phyloP scores from a whole-genome alignment of 2,329 filamentous ascomycete species.

The Cytospora mali region DNA sequence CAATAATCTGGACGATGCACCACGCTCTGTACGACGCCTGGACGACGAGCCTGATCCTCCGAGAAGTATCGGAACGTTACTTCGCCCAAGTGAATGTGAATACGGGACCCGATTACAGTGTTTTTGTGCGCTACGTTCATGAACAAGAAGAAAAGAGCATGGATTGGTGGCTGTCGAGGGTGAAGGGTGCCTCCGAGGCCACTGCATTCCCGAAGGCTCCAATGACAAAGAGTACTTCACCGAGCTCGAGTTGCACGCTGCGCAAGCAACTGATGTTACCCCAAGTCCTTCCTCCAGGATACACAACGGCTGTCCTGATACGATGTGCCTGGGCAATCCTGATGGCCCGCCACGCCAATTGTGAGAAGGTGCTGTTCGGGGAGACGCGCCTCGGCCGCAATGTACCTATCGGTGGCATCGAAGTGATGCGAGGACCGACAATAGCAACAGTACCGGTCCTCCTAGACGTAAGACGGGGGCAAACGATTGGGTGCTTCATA shows the following conservation, averaged over 20 bases:
- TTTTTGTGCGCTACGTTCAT: slow-evolving; percentile 46
- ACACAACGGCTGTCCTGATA: slow-evolving; percentile 44
- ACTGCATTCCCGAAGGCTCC: neutral
- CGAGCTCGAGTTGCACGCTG: neutral
- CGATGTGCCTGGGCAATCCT: slow-evolving; percentile 28
- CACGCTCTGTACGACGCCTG: slow-evolving; percentile 61
- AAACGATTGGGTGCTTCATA: slow-evolving; percentile 26
- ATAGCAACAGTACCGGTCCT: slow-evolving; percentile 63
- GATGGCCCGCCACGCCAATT: neutral
- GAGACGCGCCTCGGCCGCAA: slow-evolving; percentile 6
- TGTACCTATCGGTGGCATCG: slow-evolving; percentile 10
- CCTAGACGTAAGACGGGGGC: slow-evolving; percentile 45
- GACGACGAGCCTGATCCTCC: slow-evolving; percentile 54
- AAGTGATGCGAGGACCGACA: slow-evolving; percentile 35
- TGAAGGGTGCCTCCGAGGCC: neutral
- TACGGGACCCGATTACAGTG: slow-evolving; percentile 36
- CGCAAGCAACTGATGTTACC: neutral
- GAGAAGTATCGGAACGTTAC: slow-evolving; percentile 50
- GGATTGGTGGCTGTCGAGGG: neutral
- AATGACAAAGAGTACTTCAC: neutral
- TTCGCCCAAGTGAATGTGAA: neutral
- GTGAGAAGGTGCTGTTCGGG: neutral
- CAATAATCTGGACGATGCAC: slow-evolving; percentile 47
- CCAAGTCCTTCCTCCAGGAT: neutral
- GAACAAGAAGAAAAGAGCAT: neutral